A percentile compares a stretch with the other conserved stretches of the same genome.
phyloP scores from a whole-genome alignment of 331 rosid genomes.

The Prunus yedoensis region DNA sequence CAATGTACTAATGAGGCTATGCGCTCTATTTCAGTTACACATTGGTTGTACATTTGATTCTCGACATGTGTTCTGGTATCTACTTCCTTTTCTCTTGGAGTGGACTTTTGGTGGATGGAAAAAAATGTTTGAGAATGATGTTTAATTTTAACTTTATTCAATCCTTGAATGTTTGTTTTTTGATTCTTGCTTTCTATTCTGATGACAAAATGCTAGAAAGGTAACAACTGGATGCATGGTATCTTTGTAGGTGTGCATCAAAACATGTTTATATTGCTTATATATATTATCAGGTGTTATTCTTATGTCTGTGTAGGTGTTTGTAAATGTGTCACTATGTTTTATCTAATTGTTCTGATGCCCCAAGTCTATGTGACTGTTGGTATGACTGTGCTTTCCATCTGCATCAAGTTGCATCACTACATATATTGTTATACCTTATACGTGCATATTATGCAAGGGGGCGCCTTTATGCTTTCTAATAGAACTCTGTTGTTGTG shows the following conservation, averaged over 20 bases:
- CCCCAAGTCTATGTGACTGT: background rate
- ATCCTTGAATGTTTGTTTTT: background rate
- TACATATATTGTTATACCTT: background rate
- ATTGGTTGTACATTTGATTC: background rate
- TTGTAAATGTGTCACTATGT: background rate
- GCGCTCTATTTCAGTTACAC: background rate
- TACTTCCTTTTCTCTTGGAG: background rate
- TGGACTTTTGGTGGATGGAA: background rate
- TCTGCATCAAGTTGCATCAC: background rate
- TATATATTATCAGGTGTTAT: background rate
- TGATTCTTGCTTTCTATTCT: background rate
- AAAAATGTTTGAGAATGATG: background rate
- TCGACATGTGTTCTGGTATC: background rate
- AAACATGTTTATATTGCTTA: background rate
- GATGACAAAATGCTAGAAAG: background rate
- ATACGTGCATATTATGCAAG: background rate
- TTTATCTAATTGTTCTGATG: background rate
- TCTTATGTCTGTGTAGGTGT: background rate
- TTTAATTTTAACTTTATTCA: background rate
- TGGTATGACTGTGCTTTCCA: background rate
- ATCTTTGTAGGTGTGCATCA: background rate
- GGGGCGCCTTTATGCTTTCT: background rate
- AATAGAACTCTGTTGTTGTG: slow-evolving; percentile 24
- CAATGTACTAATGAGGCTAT: too few species aligned
- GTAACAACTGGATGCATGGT: background rate